A percentile compares a stretch with the other conserved stretches of the same genome.
These are phyloP conservation scores for Echeveria elegans DNA, from an alignment of 164 flowering plant species.

Conservation along the genomic window DNA sequence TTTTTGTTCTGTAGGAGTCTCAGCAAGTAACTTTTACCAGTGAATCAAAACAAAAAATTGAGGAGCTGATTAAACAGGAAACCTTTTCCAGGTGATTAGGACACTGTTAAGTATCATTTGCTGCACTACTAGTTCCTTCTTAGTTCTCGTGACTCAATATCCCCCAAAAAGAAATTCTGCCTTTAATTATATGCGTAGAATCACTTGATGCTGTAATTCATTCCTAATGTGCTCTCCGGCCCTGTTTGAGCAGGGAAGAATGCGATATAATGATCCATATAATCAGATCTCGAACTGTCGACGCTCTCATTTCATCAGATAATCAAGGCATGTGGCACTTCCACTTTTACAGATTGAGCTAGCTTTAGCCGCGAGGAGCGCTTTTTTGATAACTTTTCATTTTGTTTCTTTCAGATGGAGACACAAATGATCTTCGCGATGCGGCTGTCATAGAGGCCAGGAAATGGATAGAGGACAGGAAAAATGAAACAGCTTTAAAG, in stretches of 20 bases:
- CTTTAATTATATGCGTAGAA: neutral
- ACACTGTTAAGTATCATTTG: neutral
- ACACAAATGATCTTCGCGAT: slow-evolving; percentile 19
- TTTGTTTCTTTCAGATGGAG: slow-evolving; percentile 19
- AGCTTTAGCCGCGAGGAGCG: slow-evolving; percentile 6
- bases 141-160: no score
- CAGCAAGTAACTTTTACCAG: slow-evolving; percentile 14
- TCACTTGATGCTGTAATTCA: neutral
- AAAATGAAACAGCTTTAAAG: slow-evolving; percentile 35
- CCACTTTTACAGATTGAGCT: neutral
- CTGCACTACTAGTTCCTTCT: neutral
- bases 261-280: slow-evolving; percentile 32
- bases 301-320: slow-evolving; percentile 11
- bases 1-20: slow-evolving; percentile 10
- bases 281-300: slow-evolving; percentile 40
- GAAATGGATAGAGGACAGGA: slow-evolving; percentile 69
- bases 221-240: no score
- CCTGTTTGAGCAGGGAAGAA: slow-evolving; percentile 46
- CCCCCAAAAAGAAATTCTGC: no score
- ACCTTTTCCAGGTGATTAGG: slow-evolving; percentile 42
- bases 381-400: slow-evolving; percentile 6
- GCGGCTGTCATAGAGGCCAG: slow-evolving; percentile 63
- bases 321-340: neutral
- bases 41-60: slow-evolving; percentile 31
- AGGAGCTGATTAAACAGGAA: slow-evolving; percentile 37